Conservation (phyloP, 2,329 filamentous ascomycete species). For the Pestalotiopsis sp. region DNA sequence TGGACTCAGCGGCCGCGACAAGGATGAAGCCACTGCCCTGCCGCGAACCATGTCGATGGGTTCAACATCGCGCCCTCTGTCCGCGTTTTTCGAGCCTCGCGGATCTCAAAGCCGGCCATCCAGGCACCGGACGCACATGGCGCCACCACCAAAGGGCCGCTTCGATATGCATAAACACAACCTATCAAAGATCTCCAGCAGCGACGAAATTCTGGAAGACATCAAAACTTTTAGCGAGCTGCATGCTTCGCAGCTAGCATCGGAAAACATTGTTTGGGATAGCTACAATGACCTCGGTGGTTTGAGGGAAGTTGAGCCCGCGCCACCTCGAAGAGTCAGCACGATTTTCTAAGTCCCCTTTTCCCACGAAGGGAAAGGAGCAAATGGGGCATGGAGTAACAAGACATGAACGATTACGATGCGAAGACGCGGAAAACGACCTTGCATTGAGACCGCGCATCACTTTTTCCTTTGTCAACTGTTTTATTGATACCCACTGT, state of each 20-base stretch:
- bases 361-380: not conserved
- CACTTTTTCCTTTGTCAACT: not conserved
- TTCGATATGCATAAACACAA: constrained; percentile 1
- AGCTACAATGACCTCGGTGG: constrained; percentile 51
- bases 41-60: constrained; percentile 2
- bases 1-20: not conserved
- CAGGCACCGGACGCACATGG: constrained; percentile 7
- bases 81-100: constrained; percentile 7
- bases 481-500: constrained; percentile 10
- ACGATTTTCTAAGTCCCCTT: not conserved
- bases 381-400: not conserved
- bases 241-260: constrained; percentile 14
- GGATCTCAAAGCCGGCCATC: constrained; percentile 15
- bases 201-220: constrained; percentile 13
- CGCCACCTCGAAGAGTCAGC: constrained; percentile 1
- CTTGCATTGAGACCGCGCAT: not conserved
- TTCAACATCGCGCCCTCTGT: not conserved
- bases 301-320: constrained; percentile 34
- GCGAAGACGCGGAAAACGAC: not conserved
- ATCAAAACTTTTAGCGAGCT: constrained; percentile 15
- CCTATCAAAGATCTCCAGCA: not conserved
- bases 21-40: not conserved
- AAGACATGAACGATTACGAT: not conserved
- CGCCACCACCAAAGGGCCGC: constrained; percentile 17
- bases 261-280: constrained; percentile 43